Evolutionary conservation across 768 basidiomycete species (phyloP).

Genomic region (Leccinum obscurum): DNA sequence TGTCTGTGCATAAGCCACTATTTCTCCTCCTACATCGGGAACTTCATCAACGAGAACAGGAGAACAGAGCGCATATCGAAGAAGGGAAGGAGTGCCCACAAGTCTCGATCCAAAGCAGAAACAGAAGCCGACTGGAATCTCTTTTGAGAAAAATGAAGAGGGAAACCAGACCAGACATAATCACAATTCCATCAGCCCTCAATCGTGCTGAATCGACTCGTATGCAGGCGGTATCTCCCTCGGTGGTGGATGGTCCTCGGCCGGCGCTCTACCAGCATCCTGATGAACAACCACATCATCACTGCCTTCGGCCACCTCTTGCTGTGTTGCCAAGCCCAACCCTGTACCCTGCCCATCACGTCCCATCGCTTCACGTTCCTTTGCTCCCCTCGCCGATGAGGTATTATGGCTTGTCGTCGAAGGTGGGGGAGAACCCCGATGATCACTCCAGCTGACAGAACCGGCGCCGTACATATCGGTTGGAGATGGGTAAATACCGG

Average conservation of each 20-base stretch:
- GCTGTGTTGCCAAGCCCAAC: conserved; percentile 23
- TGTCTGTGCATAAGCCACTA: conserved; percentile 8
- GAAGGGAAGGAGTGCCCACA: neutral
- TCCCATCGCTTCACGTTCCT: conserved; percentile 27
- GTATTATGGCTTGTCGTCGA: conserved; percentile 22
- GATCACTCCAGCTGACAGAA: conserved; percentile 21
- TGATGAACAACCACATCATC: conserved; percentile 29
- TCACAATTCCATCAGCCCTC: neutral
- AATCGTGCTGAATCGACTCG: conserved; percentile 28
- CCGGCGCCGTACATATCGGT: conserved; percentile 15
- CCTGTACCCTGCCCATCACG: conserved; percentile 18
- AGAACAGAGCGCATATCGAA: neutral
- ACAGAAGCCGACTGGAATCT: neutral
- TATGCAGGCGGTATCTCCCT: conserved; percentile 32
- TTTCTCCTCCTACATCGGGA: neutral
- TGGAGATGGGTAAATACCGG: conserved; percentile 6
- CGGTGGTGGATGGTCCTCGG: conserved; percentile 17
- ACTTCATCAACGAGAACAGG: neutral
- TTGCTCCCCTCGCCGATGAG: conserved; percentile 13
- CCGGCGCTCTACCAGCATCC: conserved; percentile 28
- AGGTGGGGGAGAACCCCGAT: conserved; percentile 25
- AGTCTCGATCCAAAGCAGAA: neutral
- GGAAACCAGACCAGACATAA: neutral
- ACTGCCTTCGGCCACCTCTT: conserved; percentile 21
- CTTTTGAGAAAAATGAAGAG: neutral